These are phyloP conservation scores for Sungouiella blattae DNA, from an alignment of 805 yeast genomes.

Conservation along the genomic window DNA sequence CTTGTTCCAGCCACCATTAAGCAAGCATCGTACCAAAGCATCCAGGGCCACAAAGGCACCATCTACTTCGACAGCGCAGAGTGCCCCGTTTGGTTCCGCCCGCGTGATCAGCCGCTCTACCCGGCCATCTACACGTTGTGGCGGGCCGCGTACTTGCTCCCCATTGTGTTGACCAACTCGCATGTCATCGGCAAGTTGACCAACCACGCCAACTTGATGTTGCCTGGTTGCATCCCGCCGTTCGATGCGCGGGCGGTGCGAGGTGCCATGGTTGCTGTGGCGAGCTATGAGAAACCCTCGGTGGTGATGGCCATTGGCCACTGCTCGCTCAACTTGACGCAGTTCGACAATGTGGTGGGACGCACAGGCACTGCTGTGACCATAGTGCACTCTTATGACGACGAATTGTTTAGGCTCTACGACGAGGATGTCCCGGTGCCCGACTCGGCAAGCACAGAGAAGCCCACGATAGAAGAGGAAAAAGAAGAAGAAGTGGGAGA, in stretches of 20 bases:
- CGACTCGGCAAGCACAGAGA: conserved; percentile 21
- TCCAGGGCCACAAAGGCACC: conserved; percentile 52
- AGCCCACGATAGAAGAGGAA: conserved; percentile 38
- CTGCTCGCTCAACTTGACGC: conserved; percentile 46
- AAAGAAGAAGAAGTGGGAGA: conserved; percentile 6
- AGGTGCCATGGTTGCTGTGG: conserved; percentile 72
- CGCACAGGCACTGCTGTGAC: conserved; percentile 76
- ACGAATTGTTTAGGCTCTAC: conserved; percentile 53
- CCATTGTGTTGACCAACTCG: conserved; percentile 66
- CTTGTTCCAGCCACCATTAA: conserved; percentile 55
- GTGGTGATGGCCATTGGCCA: conserved; percentile 73
- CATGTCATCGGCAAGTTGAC: conserved; percentile 67
- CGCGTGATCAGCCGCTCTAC: conserved; percentile 49
- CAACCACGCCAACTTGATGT: conserved; percentile 80
- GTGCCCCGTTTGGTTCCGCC: conserved; percentile 70
- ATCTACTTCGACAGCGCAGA: conserved; percentile 62
- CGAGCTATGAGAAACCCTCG: conserved; percentile 54
- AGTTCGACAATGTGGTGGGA: conserved; percentile 49
- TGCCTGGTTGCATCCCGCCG: conserved; percentile 65
- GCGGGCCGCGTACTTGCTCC: conserved; percentile 63
- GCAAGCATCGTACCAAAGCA: conserved; percentile 57
- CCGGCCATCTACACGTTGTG: conserved; percentile 78
- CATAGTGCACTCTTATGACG: conserved; percentile 65
- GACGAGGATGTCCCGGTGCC: conserved; percentile 42
- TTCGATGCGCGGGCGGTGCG: conserved; percentile 46